These are phyloP conservation scores for Pyrus hybrid DNA, from an alignment of 331 rosid genomes.

Conservation along the genomic window DNA sequence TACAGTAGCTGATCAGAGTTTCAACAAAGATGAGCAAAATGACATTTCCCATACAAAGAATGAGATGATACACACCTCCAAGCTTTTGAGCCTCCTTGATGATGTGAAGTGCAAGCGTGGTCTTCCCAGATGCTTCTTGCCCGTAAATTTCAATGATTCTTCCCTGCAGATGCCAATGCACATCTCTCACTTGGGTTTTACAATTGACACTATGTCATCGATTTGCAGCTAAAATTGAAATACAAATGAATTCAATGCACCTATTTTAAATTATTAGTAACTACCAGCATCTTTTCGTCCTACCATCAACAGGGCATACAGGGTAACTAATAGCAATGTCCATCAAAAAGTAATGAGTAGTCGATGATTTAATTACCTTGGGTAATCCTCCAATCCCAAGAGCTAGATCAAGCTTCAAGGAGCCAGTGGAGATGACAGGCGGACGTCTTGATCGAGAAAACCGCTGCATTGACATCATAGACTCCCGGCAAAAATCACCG, in stretches of 20 bases:
- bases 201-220: neutral
- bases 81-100: conserved; percentile 90
- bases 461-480: conserved; percentile 52
- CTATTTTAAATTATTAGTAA: neutral
- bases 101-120: conserved; percentile 85
- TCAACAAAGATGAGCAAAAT: neutral
- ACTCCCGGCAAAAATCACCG: conserved; percentile 54
- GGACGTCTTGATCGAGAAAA: conserved; percentile 51
- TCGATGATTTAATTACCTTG: conserved; percentile 35
- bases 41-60: neutral
- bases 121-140: conserved; percentile 83
- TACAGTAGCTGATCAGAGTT: neutral
- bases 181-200: neutral
- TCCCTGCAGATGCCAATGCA: conserved; percentile 36
- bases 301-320: neutral
- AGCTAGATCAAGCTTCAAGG: conserved; percentile 83
- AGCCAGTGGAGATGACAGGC: conserved; percentile 64
- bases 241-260: neutral
- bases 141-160: conserved; percentile 91
- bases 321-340: neutral
- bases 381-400: conserved; percentile 88
- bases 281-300: neutral
- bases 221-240: neutral
- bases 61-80: conserved; percentile 45
- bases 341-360: neutral